phyloP scores from a whole-genome alignment of 2,329 filamentous ascomycete species.

The Paecilomyces sp. region DNA sequence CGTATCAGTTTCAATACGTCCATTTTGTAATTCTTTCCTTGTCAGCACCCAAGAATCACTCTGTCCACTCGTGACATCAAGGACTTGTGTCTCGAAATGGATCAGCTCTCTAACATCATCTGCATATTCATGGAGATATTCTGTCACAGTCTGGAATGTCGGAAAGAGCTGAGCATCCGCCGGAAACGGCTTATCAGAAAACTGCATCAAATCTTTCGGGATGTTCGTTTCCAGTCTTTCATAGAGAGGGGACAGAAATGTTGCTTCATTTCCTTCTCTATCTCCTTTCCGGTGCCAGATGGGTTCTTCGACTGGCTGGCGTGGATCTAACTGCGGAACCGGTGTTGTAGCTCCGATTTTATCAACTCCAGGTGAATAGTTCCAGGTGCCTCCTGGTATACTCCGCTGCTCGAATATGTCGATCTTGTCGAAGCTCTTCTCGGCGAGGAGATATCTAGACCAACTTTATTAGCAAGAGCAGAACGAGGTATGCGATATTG shows the following conservation, averaged over 20 bases:
- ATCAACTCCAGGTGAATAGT: conserved; percentile 55
- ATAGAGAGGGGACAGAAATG: conserved; percentile 81
- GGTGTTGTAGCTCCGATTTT: conserved; percentile 33
- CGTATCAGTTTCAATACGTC: conserved; percentile 31
- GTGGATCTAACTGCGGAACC: conserved; percentile 62
- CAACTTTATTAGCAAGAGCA: conserved; percentile 5
- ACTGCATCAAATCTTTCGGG: conserved; percentile 72
- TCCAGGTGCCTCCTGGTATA: conserved; percentile 77
- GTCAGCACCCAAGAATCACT: conserved; percentile 54
- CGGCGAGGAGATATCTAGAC: conserved; percentile 61
- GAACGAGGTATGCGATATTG: neutral
- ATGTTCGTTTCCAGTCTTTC: conserved; percentile 81
- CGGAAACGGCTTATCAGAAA: conserved; percentile 62
- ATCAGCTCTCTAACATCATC: conserved; percentile 61
- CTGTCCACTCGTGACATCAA: conserved; percentile 42
- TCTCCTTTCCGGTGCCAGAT: conserved; percentile 37
- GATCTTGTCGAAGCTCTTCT: conserved; percentile 62
- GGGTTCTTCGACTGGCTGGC: conserved; percentile 57
- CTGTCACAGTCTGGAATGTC: conserved; percentile 59
- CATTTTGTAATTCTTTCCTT: conserved; percentile 45
- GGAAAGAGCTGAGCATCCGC: conserved; percentile 65
- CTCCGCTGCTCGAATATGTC: conserved; percentile 75
- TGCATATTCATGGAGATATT: conserved; percentile 69
- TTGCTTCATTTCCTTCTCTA: conserved; percentile 33
- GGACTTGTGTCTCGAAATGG: conserved; percentile 62